A percentile compares a stretch with the other conserved stretches of the same genome.
phyloP scores from a whole-genome alignment of 352 stramenopile species.

The Sclerospora graminicola region DNA sequence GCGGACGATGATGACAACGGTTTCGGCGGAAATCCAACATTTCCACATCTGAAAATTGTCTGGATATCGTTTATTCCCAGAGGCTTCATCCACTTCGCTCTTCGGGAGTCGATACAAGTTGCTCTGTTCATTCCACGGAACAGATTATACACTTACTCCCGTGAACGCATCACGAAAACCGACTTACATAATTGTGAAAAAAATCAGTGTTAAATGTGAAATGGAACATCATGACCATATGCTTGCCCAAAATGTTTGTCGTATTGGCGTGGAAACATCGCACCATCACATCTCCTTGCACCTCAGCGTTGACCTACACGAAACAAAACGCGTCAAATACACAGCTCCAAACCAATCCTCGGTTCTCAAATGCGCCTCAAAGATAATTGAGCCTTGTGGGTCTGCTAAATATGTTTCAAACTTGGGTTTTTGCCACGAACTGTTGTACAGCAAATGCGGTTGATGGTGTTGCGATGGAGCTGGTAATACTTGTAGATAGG shows the following conservation, averaged over 20 bases:
- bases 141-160: too few relatives aligned
- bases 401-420: slow-evolving; percentile 58
- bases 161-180: background rate
- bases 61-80: slow-evolving; percentile 39
- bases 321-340: background rate
- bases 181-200: slow-evolving; percentile 54
- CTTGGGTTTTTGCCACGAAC: slow-evolving; percentile 49
- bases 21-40: slow-evolving; percentile 29
- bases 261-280: slow-evolving; percentile 68
- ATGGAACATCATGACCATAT: slow-evolving; percentile 81
- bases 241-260: slow-evolving; percentile 60
- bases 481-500: slow-evolving; percentile 53
- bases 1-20: slow-evolving; percentile 15
- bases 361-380: slow-evolving; percentile 26
- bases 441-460: slow-evolving; percentile 53
- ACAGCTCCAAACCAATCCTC: background rate
- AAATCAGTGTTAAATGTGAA: slow-evolving; percentile 82
- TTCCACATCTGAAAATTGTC: slow-evolving; percentile 41
- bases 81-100: slow-evolving; percentile 49
- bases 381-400: slow-evolving; percentile 36
- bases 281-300: slow-evolving; percentile 63
- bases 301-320: slow-evolving; percentile 48
- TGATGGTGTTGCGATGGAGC: slow-evolving; percentile 52
- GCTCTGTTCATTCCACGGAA: slow-evolving; percentile 13
- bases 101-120: slow-evolving; percentile 42